Base-by-base conservation (phyloP, 2,329 filamentous ascomycete species). In the Stachybotrys chlorohalonatus region DNA sequence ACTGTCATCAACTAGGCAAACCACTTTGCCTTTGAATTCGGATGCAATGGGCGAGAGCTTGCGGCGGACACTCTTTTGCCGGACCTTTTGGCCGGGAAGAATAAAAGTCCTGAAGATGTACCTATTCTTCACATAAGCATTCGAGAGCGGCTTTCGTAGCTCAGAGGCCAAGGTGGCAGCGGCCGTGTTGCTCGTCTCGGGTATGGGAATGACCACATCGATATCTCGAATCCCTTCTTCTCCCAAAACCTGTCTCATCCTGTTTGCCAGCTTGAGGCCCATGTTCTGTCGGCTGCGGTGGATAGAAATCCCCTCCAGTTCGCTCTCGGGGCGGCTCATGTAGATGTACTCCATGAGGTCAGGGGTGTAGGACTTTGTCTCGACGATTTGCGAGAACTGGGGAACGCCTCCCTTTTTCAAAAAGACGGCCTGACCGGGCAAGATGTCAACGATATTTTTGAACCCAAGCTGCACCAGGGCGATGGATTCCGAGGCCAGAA, bases 61-160 rank as follows among this genome's bases (percentile, higher is more conserved):
- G 51, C 92, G 83, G 5, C 93, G 86, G 9, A 97, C 90, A 61
- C 90, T 87, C 72, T 93, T 93, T 64, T 94, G 84, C 5, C 92
- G 81, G 16, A 85, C 81, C 61, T 83, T 83, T 69, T 96, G 92
- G 31, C 87, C 87, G 1, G 92, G 76, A 56, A 67, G 54, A 66
- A 91, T 93, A 69, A 93, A 94, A 1, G 90, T 95, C 52, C 90
- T 82, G 78, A 90, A 91, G 57, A 95, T 87, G 68, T 95, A 95
- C 53, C 89, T 81, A 70, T 95, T 95, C 78, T 94, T 95, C 59
- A 95, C 85, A 63, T 95, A 93, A 2, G 85, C 91, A 66, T 89
- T 87, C 56, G 82, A 86, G 64, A 88, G 90, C 1, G 88, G 87
- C 68, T 90, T 91, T 61, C 84, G 80, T 16, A 96, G 78, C 47